Base-by-base conservation (phyloP, 345 rosid species). In the Eucalyptus polybractea region DNA sequence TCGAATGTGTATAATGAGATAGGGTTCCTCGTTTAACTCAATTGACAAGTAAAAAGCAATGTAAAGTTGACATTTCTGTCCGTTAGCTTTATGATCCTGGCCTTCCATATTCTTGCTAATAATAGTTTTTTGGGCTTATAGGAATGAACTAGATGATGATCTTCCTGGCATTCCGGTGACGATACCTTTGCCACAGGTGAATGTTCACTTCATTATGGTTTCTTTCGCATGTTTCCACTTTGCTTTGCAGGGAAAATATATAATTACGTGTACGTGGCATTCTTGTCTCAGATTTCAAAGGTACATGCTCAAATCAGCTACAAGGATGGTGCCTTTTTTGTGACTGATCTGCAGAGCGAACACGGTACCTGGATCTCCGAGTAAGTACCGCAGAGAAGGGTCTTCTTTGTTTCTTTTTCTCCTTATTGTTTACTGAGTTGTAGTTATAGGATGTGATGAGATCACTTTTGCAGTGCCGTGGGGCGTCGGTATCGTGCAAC, bases 291-390 rank as follows among this genome's bases (percentile, higher is more conserved):
- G 99, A 96, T 97, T 88, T 95, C 98, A 24, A 90, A 93, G 89
- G 91, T 58, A 91, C 99, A 98, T 93, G 99, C 99, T 14, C 95
- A 92, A 42, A 93, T 97, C 85, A 93, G 72, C 93, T 95, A 95
- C 89, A 96, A 96, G 91, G 95, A 95, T 24, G 98, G 98, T 67
- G 94, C 94, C 65, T 98, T 95, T 90, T 95, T 92, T 90, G 50
- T 98, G 80, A 92, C 91, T 69, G 99, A 97, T 95, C 93, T 97
- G 88, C 87, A 60, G 87, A 98, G 99, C 44, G 91, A 96, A 88
- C 93, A 96, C 67, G 99, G 99, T 5, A 96, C 99, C 87, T 97
- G 90, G 90, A 91, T 97, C 83, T 91, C 93, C 6, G 93, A 94
- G 99, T 98, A 94, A 95, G 99, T 91, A 67, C 37, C 19, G n/a